Percentiles rank a stretch among this genome's conserved stretches.
These are phyloP conservation scores for Albatrellus ellisii DNA, from an alignment of 768 basidiomycete genomes.

Conservation along the genomic window DNA sequence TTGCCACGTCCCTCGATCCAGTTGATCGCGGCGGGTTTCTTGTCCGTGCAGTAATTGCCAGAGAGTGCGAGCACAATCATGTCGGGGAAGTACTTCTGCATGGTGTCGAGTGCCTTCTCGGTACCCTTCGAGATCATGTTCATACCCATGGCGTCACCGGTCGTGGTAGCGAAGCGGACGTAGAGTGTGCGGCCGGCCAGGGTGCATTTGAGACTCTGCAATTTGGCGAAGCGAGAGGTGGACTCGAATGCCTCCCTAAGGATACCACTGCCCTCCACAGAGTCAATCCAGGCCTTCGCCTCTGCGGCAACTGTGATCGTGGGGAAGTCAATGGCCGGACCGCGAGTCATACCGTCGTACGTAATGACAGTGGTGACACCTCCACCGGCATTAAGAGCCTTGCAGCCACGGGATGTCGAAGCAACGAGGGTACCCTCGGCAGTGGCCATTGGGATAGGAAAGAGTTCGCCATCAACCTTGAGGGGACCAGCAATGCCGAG, in stretches of 20 bases:
- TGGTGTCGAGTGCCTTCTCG: slow-evolving; percentile 80
- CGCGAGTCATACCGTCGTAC: slow-evolving; percentile 94
- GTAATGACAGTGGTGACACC: slow-evolving; percentile 91
- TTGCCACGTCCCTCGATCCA: slow-evolving; percentile 99
- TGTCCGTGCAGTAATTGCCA: slow-evolving; percentile 99
- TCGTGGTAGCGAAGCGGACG: slow-evolving; percentile 86
- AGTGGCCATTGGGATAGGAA: slow-evolving; percentile 97
- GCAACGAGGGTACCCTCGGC: slow-evolving; percentile 99
- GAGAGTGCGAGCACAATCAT: slow-evolving; percentile 87
- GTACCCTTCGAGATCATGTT: slow-evolving; percentile 99
- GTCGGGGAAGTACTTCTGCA: slow-evolving; percentile 72
- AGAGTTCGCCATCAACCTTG: slow-evolving; percentile 70
- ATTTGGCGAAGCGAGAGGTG: slow-evolving; percentile 84
- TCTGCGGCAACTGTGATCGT: slow-evolving; percentile 64
- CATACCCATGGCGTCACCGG: slow-evolving; percentile 99
- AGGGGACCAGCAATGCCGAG: slow-evolving; percentile 96
- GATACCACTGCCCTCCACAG: slow-evolving; percentile 59
- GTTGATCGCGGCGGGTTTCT: slow-evolving; percentile 99
- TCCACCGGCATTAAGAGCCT: slow-evolving; percentile 92
- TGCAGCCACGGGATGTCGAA: slow-evolving; percentile 94
- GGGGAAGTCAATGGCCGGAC: slow-evolving; percentile 96
- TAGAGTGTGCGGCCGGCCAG: slow-evolving; percentile 90
- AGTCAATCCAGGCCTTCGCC: slow-evolving; percentile 82
- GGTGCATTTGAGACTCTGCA: slow-evolving; percentile 77
- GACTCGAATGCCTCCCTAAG: slow-evolving; percentile 85